Evolutionary conservation across 1,284 basidiomycete species (phyloP).

Genomic region (Naganishia cerealis): DNA sequence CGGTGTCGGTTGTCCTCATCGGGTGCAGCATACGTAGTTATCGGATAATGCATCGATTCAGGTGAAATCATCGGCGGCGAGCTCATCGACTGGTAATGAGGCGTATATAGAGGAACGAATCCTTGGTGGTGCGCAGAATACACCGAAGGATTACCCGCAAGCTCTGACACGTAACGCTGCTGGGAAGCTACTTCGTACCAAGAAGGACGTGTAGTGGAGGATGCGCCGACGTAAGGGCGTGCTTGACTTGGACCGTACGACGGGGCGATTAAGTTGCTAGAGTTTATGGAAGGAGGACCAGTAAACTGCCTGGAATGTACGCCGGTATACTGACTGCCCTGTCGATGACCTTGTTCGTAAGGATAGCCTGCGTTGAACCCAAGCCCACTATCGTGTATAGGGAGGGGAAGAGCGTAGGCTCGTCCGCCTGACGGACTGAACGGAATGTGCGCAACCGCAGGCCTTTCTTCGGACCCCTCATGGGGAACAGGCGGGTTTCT

Average conservation of each 20-base stretch:
- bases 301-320: not conserved
- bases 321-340: conserved; percentile 9
- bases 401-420: not conserved
- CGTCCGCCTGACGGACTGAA: not conserved
- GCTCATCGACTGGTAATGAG: not conserved
- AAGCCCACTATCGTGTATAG: not conserved
- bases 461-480: not conserved
- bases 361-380: not conserved
- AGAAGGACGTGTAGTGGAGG: not conserved
- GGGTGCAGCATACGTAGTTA: not conserved
- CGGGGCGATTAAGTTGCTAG: not conserved
- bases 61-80: not conserved
- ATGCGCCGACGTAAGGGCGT: not conserved
- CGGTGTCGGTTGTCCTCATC: not conserved
- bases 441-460: not conserved
- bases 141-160: not conserved
- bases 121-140: not conserved
- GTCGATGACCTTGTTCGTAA: not conserved
- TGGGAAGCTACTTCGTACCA: conserved; percentile 17
- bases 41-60: not conserved
- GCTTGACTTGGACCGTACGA: not conserved
- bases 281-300: not conserved
- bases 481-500: not conserved
- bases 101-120: not conserved
- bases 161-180: not conserved